Evolutionary conservation across 495 filamentous ascomycete species (phyloP).

Genomic region (Margaritispora aquatica): DNA sequence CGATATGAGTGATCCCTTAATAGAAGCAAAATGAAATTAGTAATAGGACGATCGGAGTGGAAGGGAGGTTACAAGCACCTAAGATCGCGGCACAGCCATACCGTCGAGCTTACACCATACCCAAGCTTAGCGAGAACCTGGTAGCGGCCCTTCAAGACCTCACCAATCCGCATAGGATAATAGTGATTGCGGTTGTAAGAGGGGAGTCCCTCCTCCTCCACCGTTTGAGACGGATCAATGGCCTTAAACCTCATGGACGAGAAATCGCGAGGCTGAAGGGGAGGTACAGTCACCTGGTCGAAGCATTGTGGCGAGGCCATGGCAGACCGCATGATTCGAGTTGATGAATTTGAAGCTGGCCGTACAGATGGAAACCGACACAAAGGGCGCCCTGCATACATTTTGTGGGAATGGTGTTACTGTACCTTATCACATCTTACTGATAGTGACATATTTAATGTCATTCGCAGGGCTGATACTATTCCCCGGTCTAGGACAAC

Average conservation of each 20-base stretch:
- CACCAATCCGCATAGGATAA: slow-evolving; percentile 37
- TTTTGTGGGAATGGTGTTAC: no score
- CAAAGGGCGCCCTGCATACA: background rate
- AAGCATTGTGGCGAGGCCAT: background rate
- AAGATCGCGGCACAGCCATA: slow-evolving; percentile 42
- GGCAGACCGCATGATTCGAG: background rate
- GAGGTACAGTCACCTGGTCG: background rate
- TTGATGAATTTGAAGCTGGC: background rate
- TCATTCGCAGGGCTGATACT: no score
- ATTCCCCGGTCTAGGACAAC: no score
- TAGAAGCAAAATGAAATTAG: background rate
- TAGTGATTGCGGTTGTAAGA: slow-evolving; percentile 31
- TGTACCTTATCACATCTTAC: no score
- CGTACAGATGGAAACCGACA: background rate
- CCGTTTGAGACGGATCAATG: background rate
- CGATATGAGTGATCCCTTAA: slow-evolving; percentile 1
- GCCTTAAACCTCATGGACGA: slow-evolving; percentile 7
- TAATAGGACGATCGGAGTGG: background rate
- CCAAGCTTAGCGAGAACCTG: slow-evolving; percentile 40
- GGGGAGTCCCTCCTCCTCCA: slow-evolving; percentile 35
- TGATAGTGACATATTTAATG: no score
- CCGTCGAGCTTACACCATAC: slow-evolving; percentile 37
- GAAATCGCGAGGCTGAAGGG: background rate
- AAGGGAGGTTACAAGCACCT: slow-evolving; percentile 7
- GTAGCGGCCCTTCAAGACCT: slow-evolving; percentile 33